Conservation (phyloP, 2,329 filamentous ascomycete species). For the Stagonosporopsis vannaccii region DNA sequence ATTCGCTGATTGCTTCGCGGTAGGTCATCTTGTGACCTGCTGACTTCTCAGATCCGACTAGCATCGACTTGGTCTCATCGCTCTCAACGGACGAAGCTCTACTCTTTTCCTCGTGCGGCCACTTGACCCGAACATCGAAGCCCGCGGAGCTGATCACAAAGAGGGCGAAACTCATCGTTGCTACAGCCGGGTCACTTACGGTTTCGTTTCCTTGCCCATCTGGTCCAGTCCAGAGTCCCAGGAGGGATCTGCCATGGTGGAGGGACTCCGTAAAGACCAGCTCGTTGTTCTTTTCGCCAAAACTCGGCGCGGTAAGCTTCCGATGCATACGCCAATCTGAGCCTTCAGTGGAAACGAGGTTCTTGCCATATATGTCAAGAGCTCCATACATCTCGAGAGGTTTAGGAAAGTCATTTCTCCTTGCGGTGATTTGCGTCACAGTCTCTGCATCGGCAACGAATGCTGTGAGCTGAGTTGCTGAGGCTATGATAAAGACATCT, state of each 20-base stretch:
- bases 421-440: conserved; percentile 69
- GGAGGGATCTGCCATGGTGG: conserved; percentile 61
- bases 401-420: conserved; percentile 76
- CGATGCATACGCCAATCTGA: conserved; percentile 74
- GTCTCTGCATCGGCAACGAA: conserved; percentile 70
- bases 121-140: conserved; percentile 67
- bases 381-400: conserved; percentile 66
- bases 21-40: conserved; percentile 65
- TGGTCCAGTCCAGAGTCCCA: conserved; percentile 41
- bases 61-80: conserved; percentile 37
- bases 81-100: conserved; percentile 33
- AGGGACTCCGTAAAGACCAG: conserved; percentile 71
- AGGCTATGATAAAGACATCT: conserved; percentile 71
- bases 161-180: conserved; percentile 70
- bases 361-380: conserved; percentile 73
- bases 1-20: conserved; percentile 65
- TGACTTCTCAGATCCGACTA: conserved; percentile 42
- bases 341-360: conserved; percentile 75
- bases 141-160: conserved; percentile 73
- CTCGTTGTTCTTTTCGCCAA: conserved; percentile 78
- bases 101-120: conserved; percentile 65
- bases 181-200: conserved; percentile 65
- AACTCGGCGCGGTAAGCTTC: conserved; percentile 73
- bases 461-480: conserved; percentile 62
- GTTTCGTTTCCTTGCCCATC: conserved; percentile 48